phyloP scores from a whole-genome alignment of 257 asterid species.

The Solanum lycopersicoides region DNA sequence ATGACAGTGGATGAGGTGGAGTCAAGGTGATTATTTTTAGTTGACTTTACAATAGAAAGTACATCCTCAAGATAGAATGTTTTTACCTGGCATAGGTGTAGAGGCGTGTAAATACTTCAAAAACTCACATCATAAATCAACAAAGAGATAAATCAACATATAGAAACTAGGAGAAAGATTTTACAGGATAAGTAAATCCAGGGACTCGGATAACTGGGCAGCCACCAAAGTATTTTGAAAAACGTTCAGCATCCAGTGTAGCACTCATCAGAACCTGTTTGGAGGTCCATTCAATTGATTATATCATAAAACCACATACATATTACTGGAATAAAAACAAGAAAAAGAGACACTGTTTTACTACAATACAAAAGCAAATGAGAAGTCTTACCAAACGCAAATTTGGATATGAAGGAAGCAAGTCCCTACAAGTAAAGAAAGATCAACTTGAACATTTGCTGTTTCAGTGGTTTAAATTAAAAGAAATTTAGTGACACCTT shows the following conservation, averaged over 20 bases:
- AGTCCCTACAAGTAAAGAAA: conserved; percentile 50
- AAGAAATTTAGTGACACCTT: background rate
- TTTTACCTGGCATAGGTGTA: conserved; percentile 46
- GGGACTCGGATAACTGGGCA: conserved; percentile 90
- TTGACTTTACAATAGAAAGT: conserved; percentile 47
- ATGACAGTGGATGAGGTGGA: conserved; percentile 9
- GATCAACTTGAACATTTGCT: background rate
- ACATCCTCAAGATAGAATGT: conserved; percentile 78
- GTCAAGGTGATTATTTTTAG: conserved; percentile 18
- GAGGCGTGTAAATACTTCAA: background rate
- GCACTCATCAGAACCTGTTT: conserved; percentile 93
- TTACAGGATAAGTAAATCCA: conserved; percentile 87
- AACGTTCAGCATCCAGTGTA: conserved; percentile 84
- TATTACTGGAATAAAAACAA: background rate
- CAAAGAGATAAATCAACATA: background rate
- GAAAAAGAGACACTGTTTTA: background rate
- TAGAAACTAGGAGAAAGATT: conserved; percentile 4
- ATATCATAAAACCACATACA: background rate
- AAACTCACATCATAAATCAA: conserved; percentile 1
- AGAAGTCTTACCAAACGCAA: conserved; percentile 67
- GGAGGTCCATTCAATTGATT: background rate
- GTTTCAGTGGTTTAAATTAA: background rate
- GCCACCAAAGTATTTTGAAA: conserved; percentile 78
- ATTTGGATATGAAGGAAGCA: conserved; percentile 77
- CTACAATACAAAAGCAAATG: background rate